Conservation (phyloP, 257 asterid species). For the Pogostemon cablin region DNA sequence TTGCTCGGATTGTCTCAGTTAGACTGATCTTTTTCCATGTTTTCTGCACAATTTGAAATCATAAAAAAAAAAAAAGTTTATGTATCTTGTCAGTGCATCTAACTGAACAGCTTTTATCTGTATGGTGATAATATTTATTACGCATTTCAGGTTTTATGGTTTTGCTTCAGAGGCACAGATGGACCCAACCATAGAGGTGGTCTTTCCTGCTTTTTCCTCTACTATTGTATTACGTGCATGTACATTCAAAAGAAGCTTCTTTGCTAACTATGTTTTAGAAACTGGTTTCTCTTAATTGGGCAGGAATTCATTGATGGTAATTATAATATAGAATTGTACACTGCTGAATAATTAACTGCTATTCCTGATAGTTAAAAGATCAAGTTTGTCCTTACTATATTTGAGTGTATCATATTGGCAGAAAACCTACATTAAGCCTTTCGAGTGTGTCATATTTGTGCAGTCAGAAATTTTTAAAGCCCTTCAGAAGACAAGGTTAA, state of each 20-base stretch:
- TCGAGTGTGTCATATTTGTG: conserved; percentile 25
- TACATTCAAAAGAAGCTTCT: neutral
- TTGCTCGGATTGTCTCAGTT: neutral
- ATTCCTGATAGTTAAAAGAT: conserved; percentile 20
- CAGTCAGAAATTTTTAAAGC: conserved; percentile 95
- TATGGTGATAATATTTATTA: conserved; percentile 28
- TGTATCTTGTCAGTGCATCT: conserved; percentile 14
- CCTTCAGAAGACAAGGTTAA: conserved; percentile 72
- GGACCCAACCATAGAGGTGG: conserved; percentile 95
- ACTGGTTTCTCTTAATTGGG: conserved; percentile 14
- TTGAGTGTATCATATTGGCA: neutral
- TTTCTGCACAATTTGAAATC: neutral
- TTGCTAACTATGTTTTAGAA: neutral
- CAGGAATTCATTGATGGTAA: conserved; percentile 2
- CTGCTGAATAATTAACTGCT: conserved; percentile 4
- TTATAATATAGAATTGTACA: conserved; percentile 8
- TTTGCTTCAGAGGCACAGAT: conserved; percentile 95
- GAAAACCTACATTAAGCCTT: too few relatives aligned
- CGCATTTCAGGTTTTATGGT: conserved; percentile 73
- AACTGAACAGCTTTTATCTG: conserved; percentile 17
- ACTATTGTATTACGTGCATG: neutral
- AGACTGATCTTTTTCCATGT: neutral
- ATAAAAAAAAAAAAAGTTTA: neutral
- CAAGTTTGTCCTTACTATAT: conserved; percentile 8
- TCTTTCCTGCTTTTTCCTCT: conserved; percentile 21